Evolutionary conservation across 2,329 filamentous ascomycete genomes (phyloP), one percentile per base, ranked within the genome.

Genomic region (Ophiostoma ips): DNA sequence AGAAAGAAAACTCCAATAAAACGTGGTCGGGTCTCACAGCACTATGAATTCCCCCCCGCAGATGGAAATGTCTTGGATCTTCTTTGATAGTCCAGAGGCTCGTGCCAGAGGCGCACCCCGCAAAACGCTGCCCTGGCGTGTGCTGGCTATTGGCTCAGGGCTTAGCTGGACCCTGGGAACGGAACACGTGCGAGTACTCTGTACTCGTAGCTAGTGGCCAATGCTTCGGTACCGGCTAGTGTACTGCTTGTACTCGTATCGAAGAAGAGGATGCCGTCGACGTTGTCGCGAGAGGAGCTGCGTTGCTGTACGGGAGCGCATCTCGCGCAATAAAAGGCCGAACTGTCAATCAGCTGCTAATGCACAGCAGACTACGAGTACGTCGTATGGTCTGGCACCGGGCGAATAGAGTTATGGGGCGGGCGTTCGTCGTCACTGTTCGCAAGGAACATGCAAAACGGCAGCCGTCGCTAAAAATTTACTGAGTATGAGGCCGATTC

Each of bases 91-190:
- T n/a, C 33, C 21, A 21, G 21, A 43, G 24, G 48, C 41, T 46
- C 9, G 16, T 40, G 34, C 30, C 35, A 16, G 35, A 50, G 41
- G 35, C 18, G 49, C 43, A 46, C 41, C 48, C 38, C 48, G 40
- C 48, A 45, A 49, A 46, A 38, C 7, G 31, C 30, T 46, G 49
- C 41, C 28, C 43, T 45, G 43, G 9, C 34, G 35, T 50, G 49
- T 50, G 38, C 44, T 43, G 48, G 19, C 33, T 46, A 13, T 21
- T 7, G 30, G 28, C 12, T 18, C 30, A 19, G 30, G 19, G 33
- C 16, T 10, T 6, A 41, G 48, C 43, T 33, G 38, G 24, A 43
- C 40, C 24, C 40, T 43, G 24, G 24, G 4, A 16, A n/a, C n/a
- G n/a, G n/a, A n/a, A n/a, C n/a, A n/a, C n/a, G n/a, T n/a, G n/a